A percentile compares a stretch with the other conserved stretches of the same genome.
These are phyloP conservation scores for Chenopodium berlandieri DNA, from an alignment of 148 eudicot genomes.

Conservation along the genomic window DNA sequence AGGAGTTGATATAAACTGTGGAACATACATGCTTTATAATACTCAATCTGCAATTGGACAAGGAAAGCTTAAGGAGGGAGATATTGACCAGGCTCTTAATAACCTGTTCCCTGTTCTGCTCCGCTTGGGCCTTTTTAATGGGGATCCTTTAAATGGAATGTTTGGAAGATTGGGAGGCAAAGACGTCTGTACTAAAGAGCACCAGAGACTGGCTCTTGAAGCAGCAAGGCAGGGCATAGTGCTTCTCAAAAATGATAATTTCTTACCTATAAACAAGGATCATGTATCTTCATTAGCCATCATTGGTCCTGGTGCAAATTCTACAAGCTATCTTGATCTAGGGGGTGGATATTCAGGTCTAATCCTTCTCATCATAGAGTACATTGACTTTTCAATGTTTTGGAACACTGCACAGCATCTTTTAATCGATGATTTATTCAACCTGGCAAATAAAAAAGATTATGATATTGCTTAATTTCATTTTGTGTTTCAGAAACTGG, in stretches of 20 bases:
- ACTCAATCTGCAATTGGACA: conserved; percentile 59
- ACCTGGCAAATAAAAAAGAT: no score
- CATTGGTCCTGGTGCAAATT: conserved; percentile 82
- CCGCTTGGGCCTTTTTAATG: conserved; percentile 81
- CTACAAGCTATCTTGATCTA: conserved; percentile 43
- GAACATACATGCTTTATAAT: conserved; percentile 72
- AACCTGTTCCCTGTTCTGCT: conserved; percentile 74
- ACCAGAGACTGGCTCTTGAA: conserved; percentile 76
- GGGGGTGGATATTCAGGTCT: conserved; percentile 81
- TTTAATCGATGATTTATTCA: no score
- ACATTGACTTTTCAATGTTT: background rate
- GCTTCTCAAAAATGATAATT: conserved; percentile 72
- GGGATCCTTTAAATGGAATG: conserved; percentile 49
- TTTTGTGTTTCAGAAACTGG: no score
- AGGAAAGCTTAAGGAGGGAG: conserved; percentile 67
- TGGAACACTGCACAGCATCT: no score
- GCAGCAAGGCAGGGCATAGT: conserved; percentile 90
- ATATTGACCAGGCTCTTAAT: conserved; percentile 73
- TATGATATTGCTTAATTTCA: no score
- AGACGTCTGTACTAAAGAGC: conserved; percentile 70
- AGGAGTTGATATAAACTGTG: conserved; percentile 95
- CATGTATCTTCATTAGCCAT: conserved; percentile 60
- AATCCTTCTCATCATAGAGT: background rate
- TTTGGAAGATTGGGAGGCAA: conserved; percentile 60
- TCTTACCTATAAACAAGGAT: conserved; percentile 62